Percentiles rank a stretch among this genome's conserved stretches.
These are phyloP conservation scores for Lactarius sanguifluus DNA, from an alignment of 768 basidiomycete genomes.

Conservation along the genomic window DNA sequence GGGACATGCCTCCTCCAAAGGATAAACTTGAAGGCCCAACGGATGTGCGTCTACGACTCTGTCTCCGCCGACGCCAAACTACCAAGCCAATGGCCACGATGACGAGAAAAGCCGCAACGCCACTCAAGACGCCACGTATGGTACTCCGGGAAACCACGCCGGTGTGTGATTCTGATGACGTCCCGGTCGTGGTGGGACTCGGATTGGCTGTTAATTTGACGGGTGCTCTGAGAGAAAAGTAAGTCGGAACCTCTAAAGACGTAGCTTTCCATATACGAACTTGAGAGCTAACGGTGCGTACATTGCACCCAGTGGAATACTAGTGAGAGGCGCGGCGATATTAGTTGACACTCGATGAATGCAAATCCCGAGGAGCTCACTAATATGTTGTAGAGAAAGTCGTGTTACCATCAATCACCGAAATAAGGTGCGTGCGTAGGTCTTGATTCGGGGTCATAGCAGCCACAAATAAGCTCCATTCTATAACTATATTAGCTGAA, in stretches of 20 bases:
- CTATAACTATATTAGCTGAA: constrained; percentile 5
- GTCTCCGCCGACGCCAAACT: constrained; percentile 15
- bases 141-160: constrained; percentile 22
- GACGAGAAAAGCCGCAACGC: constrained; percentile 4
- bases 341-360: background rate
- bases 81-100: background rate
- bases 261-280: constrained; percentile 17
- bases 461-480: constrained; percentile 22
- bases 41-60: background rate
- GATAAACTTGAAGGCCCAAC: background rate
- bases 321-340: background rate
- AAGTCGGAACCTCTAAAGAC: background rate
- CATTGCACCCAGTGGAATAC: constrained; percentile 30
- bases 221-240: background rate
- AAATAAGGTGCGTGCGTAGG: constrained; percentile 15
- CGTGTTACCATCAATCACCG: background rate
- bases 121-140: constrained; percentile 9
- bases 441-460: constrained; percentile 3
- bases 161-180: background rate
- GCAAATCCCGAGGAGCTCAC: constrained; percentile 6
- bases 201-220: background rate
- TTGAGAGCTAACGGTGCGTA: constrained; percentile 30
- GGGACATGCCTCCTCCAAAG: background rate
- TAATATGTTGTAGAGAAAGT: background rate
- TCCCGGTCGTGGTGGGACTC: too few species aligned